Evolutionary conservation across 2,329 filamentous ascomycete genomes (phyloP).

Genomic region (Aphanocladium album): DNA sequence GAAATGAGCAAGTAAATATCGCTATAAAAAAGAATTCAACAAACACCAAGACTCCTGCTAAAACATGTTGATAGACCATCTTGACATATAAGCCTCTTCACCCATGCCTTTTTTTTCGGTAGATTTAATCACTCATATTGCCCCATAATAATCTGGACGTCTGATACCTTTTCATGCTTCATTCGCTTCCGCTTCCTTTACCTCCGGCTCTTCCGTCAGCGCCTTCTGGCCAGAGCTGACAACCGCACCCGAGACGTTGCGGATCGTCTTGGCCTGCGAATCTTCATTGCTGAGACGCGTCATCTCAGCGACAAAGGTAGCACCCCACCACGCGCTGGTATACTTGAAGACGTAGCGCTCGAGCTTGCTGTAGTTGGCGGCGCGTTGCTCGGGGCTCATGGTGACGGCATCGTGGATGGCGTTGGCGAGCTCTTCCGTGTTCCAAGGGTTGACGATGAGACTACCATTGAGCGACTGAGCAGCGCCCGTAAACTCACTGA

Average conservation of each 20-base stretch:
- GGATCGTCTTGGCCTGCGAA: conserved; percentile 34
- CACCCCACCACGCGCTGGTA: conserved; percentile 95
- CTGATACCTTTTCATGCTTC: neutral
- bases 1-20: neutral
- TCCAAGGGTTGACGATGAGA: conserved; percentile 97
- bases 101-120: neutral
- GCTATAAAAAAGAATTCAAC: conserved; percentile 5
- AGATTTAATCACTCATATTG: neutral
- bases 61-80: neutral
- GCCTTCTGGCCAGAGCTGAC: conserved; percentile 19
- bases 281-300: conserved; percentile 43
- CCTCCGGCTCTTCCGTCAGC: neutral
- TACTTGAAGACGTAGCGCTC: conserved; percentile 97
- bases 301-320: conserved; percentile 85
- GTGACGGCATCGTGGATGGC: conserved; percentile 95
- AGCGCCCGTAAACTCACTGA: conserved; percentile 94
- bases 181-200: neutral
- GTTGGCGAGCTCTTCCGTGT: conserved; percentile 89
- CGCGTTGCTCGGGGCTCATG: conserved; percentile 84
- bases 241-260: conserved; percentile 37
- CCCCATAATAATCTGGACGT: neutral
- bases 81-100: neutral
- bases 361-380: conserved; percentile 83
- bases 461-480: conserved; percentile 92
- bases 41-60: conserved; percentile 10